Conservation (phyloP, 352 stramenopile species). For the Phytophthora ramorum region DNA sequence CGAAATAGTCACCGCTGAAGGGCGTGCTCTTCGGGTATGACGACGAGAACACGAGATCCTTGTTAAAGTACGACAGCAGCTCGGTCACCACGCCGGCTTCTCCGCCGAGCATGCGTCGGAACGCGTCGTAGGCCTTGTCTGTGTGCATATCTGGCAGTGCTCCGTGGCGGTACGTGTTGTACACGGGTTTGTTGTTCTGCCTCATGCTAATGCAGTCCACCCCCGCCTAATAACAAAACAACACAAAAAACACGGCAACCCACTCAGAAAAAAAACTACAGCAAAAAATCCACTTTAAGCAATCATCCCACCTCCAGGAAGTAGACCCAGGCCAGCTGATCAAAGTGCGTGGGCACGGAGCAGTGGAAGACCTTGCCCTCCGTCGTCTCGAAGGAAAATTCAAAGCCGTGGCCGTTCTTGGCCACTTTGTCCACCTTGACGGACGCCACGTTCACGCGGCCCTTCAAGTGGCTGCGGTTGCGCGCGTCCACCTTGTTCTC, state of each 20-base stretch:
- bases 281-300: background rate
- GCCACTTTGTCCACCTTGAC: conserved; percentile 82
- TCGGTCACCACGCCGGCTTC: conserved; percentile 65
- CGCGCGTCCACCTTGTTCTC: conserved; percentile 90
- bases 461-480: conserved; percentile 87
- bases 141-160: conserved; percentile 79
- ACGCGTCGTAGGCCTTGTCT: conserved; percentile 81
- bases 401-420: conserved; percentile 82
- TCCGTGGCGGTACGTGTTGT: conserved; percentile 80
- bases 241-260: background rate
- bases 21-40: conserved; percentile 81
- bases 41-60: conserved; percentile 89
- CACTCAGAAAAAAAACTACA: background rate
- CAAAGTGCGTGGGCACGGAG: conserved; percentile 78
- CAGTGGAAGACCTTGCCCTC: conserved; percentile 89
- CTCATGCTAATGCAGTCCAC: conserved; percentile 84
- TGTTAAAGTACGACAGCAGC: conserved; percentile 89
- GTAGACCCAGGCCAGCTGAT: conserved; percentile 87
- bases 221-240: conserved; percentile 44
- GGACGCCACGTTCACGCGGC: conserved; percentile 78
- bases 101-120: conserved; percentile 65
- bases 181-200: conserved; percentile 85
- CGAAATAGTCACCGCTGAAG: conserved; percentile 88
- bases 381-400: conserved; percentile 86
- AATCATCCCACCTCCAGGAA: conserved; percentile 68